Conservation (phyloP, 306 rosid species). For the Inga oerstediana region DNA sequence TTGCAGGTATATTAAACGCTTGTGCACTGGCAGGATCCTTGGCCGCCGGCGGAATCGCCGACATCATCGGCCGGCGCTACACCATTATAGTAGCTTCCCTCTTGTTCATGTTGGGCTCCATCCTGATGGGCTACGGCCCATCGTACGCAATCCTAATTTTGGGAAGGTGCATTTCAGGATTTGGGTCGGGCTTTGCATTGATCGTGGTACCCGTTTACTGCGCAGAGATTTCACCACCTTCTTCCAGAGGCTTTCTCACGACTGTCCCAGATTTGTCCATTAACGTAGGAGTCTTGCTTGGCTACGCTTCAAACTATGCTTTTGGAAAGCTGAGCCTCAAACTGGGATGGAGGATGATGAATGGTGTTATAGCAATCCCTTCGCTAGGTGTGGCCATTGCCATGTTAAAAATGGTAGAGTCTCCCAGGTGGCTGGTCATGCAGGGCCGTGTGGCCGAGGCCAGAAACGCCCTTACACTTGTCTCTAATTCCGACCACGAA, state of each 20-base stretch:
- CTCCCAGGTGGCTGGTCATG: constrained; percentile 84
- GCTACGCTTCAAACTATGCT: constrained; percentile 60
- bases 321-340: constrained; percentile 46
- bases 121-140: constrained; percentile 74
- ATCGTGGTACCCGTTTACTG: constrained; percentile 13
- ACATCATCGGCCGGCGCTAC: constrained; percentile 70
- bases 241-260: neutral
- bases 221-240: neutral
- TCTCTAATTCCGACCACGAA: constrained; percentile 61
- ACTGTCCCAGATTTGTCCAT: neutral
- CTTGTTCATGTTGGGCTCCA: constrained; percentile 62
- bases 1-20: constrained; percentile 65
- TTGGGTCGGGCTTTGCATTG: constrained; percentile 72
- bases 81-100: constrained; percentile 54
- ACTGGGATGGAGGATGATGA: constrained; percentile 82
- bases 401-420: constrained; percentile 61
- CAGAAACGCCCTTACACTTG: constrained; percentile 34
- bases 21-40: constrained; percentile 59
- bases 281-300: constrained; percentile 60
- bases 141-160: constrained; percentile 46
- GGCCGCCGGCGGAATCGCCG: constrained; percentile 65
- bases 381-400: constrained; percentile 51
- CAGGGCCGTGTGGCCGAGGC: constrained; percentile 76
- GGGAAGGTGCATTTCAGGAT: constrained; percentile 68
- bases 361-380: constrained; percentile 68